Conservation (phyloP, 1,284 basidiomycete species). For the Exobasidium cylindrosporum region DNA sequence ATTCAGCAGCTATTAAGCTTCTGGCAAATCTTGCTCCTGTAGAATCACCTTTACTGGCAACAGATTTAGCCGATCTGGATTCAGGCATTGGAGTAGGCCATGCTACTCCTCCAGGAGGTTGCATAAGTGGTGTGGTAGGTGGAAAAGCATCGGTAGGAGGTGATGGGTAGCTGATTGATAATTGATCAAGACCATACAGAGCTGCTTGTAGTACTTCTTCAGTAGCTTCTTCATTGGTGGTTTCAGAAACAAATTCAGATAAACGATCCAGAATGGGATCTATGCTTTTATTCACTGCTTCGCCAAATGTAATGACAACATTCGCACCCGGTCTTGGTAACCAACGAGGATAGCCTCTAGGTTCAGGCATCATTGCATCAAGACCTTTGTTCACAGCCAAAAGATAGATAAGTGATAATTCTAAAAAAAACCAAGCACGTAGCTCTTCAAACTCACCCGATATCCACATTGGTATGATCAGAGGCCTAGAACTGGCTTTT, state of each 20-base stretch:
- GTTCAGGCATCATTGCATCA: slow-evolving; percentile 52
- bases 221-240: slow-evolving; percentile 7
- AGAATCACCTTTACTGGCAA: slow-evolving; percentile 12
- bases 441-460: slow-evolving; percentile 59
- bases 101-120: not conserved
- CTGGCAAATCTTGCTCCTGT: slow-evolving; percentile 15
- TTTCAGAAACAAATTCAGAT: not conserved
- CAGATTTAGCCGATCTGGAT: not conserved
- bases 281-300: slow-evolving; percentile 27
- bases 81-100: slow-evolving; percentile 10
- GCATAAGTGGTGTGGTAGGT: slow-evolving; percentile 1
- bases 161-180: not conserved
- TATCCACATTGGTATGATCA: slow-evolving; percentile 92
- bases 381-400: slow-evolving; percentile 23
- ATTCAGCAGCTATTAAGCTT: slow-evolving; percentile 20
- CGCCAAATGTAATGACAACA: slow-evolving; percentile 43
- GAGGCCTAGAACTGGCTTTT: slow-evolving; percentile 58
- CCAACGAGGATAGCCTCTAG: slow-evolving; percentile 36
- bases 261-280: slow-evolving; percentile 18
- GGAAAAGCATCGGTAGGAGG: not conserved
- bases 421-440: not conserved
- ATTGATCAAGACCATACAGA: not conserved
- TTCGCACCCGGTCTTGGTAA: slow-evolving; percentile 40
- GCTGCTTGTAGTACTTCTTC: not conserved
- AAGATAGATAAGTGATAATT: slow-evolving; percentile 2